Conservation (phyloP, 2,329 filamentous ascomycete species). For the Onygena corvina region DNA sequence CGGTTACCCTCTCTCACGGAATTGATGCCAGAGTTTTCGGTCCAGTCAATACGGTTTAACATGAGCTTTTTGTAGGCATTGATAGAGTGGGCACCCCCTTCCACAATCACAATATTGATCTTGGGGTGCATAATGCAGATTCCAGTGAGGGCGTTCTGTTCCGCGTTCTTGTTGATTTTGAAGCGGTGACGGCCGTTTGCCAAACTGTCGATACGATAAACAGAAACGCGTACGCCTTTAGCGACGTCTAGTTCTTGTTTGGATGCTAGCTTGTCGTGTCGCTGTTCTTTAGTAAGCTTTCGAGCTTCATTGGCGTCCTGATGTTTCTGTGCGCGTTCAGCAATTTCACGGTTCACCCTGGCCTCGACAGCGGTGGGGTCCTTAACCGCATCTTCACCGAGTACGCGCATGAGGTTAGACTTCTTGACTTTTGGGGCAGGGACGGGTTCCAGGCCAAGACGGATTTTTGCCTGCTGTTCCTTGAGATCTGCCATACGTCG, state of each 20-base stretch:
- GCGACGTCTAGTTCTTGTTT: constrained; percentile 83
- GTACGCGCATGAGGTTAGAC: constrained; percentile 91
- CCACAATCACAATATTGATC: constrained; percentile 79
- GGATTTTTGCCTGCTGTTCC: constrained; percentile 91
- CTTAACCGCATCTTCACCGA: constrained; percentile 84
- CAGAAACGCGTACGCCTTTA: constrained; percentile 72
- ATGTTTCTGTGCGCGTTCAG: constrained; percentile 70
- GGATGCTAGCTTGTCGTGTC: constrained; percentile 64
- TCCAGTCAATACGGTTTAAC: constrained; percentile 89
- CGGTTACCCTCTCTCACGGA: constrained; percentile 45
- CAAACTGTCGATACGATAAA: constrained; percentile 82
- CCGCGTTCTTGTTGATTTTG: constrained; percentile 84
- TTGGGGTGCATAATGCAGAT: constrained; percentile 85
- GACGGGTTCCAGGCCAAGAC: constrained; percentile 76
- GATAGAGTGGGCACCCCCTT: constrained; percentile 75
- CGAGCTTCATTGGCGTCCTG: constrained; percentile 67
- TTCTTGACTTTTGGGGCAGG: constrained; percentile 95
- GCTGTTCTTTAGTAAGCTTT: constrained; percentile 78
- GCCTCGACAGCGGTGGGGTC: constrained; percentile 96
- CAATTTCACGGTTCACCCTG: constrained; percentile 83
- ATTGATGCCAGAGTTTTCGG: constrained; percentile 65
- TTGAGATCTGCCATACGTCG: constrained; percentile 86
- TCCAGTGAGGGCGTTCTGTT: constrained; percentile 75
- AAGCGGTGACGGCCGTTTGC: constrained; percentile 87
- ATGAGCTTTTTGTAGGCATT: constrained; percentile 84